A percentile compares a stretch with the other conserved stretches of the same genome.
phyloP scores from a whole-genome alignment of 2,329 filamentous ascomycete species.

The Chrysoporthe austroafricana region DNA sequence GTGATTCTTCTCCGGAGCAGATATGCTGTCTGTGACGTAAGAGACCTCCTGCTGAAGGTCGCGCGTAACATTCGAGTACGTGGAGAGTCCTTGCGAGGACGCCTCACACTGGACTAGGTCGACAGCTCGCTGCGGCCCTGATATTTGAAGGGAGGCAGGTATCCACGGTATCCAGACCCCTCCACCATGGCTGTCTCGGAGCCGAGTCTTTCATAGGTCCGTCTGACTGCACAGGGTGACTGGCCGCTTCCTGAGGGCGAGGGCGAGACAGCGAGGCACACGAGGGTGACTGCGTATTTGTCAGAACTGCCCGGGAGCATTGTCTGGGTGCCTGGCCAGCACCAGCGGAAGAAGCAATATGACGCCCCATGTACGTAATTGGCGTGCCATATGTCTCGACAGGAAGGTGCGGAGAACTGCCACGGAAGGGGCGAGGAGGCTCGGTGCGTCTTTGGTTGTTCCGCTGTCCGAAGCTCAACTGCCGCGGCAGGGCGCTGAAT shows the following conservation, averaged over 20 bases:
- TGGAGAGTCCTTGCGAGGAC: not conserved
- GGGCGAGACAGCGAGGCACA: constrained; percentile 1
- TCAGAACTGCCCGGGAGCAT: not conserved
- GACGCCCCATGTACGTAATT: not conserved
- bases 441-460: not conserved
- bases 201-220: too few species aligned
- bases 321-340: not conserved
- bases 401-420: not conserved
- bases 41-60: not conserved
- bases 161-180: not conserved
- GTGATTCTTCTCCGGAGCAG: constrained; percentile 23
- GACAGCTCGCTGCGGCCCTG: too few species aligned
- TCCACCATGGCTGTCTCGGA: not conserved
- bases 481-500: not conserved
- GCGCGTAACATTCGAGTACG: not conserved
- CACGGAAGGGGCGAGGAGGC: not conserved
- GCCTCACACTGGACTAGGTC: not conserved
- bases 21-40: not conserved
- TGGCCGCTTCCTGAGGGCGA: too few species aligned
- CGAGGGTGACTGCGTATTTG: not conserved
- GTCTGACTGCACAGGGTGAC: not conserved
- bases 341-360: not conserved
- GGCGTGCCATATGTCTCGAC: not conserved
- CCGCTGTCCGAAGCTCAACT: not conserved
- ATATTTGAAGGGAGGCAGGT: too few species aligned